Conservation (phyloP, 2,329 filamentous ascomycete genomes). For the Fusarium pseudoanthophilum region DNA sequence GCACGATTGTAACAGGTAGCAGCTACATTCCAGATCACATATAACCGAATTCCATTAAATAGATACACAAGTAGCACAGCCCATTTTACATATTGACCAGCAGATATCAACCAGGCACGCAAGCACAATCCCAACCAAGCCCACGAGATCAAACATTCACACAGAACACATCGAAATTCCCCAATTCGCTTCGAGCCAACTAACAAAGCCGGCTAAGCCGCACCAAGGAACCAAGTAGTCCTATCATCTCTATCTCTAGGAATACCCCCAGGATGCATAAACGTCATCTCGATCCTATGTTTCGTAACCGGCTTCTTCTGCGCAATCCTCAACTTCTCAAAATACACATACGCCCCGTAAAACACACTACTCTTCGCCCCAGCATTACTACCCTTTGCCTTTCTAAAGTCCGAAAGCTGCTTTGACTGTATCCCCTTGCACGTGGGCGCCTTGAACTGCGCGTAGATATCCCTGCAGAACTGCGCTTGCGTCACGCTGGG, state of each 20-base stretch:
- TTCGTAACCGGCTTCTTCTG: constrained; percentile 6
- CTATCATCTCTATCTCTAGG: background rate
- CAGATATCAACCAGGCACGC: background rate
- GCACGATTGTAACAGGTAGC: too few species aligned
- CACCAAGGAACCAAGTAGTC: background rate
- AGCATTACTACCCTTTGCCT: background rate
- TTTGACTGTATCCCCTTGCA: constrained; percentile 13
- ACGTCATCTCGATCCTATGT: background rate
- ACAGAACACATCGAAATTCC: background rate
- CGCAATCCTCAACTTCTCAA: constrained; percentile 14
- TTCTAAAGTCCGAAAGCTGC: constrained; percentile 11
- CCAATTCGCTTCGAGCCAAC: too few species aligned
- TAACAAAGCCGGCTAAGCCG: background rate
- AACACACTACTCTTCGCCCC: constrained; percentile 8
- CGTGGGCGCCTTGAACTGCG: background rate
- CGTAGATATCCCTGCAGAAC: constrained; percentile 1
- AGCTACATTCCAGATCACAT: fast-evolving
- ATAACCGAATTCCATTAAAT: fast-evolving
- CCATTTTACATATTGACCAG: background rate
- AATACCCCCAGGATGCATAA: background rate
- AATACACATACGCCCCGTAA: constrained; percentile 16
- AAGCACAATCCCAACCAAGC: background rate
- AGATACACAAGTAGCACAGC: fast-evolving
- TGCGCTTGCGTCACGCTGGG: constrained; percentile 2
- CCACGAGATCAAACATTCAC: background rate